These are phyloP conservation scores for Lanmaoa rubissima DNA, from an alignment of 768 basidiomycete species.

Conservation along the genomic window DNA sequence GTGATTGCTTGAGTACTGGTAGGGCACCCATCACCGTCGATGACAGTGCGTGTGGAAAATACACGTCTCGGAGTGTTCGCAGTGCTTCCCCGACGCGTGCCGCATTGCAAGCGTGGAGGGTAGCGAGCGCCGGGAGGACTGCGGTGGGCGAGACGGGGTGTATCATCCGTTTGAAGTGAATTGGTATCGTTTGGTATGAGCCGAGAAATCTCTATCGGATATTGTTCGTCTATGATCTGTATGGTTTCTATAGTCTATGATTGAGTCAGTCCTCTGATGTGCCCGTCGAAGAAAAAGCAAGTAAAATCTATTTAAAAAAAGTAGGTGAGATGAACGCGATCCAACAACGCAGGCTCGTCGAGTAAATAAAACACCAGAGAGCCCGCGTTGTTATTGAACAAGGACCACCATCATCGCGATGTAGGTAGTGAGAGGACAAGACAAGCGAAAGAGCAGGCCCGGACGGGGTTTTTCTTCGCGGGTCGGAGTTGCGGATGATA, in stretches of 20 bases:
- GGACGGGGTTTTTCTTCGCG: not conserved
- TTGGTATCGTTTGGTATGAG: slow-evolving; percentile 7
- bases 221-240: slow-evolving; percentile 6
- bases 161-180: slow-evolving; percentile 11
- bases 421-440: slow-evolving; percentile 8
- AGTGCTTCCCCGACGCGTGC: slow-evolving; percentile 41
- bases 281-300: not conserved
- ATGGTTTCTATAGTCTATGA: slow-evolving; percentile 18
- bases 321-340: not conserved
- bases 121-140: slow-evolving; percentile 56
- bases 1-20: slow-evolving; percentile 19
- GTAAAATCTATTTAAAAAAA: slow-evolving; percentile 2
- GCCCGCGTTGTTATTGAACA: slow-evolving; percentile 51
- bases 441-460: not conserved
- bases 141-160: slow-evolving; percentile 40
- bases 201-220: slow-evolving; percentile 7
- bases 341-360: slow-evolving; percentile 22
- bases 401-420: slow-evolving; percentile 47
- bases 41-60: slow-evolving; percentile 42
- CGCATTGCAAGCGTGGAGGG: slow-evolving; percentile 37
- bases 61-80: slow-evolving; percentile 46
- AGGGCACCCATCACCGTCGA: not conserved
- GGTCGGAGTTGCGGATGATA: slow-evolving; percentile 14
- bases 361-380: slow-evolving; percentile 19
- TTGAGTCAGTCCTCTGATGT: not conserved